These are phyloP conservation scores for Willaertia magna DNA, from an alignment of 208 protist species.

Conservation along the genomic window DNA sequence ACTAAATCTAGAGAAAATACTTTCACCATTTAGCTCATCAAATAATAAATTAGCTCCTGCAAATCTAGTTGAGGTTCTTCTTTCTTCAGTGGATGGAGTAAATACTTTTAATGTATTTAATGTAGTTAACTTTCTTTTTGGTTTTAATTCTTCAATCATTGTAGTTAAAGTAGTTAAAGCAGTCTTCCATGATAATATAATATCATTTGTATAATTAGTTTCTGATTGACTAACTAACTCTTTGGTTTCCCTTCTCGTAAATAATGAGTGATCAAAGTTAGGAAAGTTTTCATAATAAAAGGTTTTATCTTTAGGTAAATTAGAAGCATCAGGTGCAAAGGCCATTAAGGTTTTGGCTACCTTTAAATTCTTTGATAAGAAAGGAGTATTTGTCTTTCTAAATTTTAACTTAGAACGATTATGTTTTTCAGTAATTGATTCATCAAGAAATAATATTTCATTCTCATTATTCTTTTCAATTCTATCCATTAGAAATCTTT, in stretches of 20 bases:
- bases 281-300: background rate
- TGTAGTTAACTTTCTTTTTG: background rate
- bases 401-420: background rate
- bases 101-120: background rate
- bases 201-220: background rate
- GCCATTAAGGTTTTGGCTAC: background rate
- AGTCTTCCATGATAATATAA: slow-evolving; percentile 3
- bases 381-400: background rate
- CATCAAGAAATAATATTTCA: slow-evolving; percentile 28
- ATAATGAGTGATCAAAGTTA: background rate
- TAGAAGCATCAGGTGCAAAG: background rate
- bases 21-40: background rate
- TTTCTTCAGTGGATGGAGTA: background rate
- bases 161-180: background rate
- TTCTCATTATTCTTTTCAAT: slow-evolving; percentile 2
- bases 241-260: background rate
- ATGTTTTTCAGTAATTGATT: slow-evolving; percentile 20
- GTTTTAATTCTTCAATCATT: too few species aligned
- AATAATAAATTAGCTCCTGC: background rate
- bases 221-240: background rate
- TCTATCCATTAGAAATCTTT: slow-evolving; percentile 27
- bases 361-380: background rate
- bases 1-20: background rate
- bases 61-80: background rate
- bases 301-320: background rate